Percentiles rank a stretch among this genome's conserved stretches.
phyloP scores from a whole-genome alignment of 768 basidiomycete species.

The Asterophora parasitica region DNA sequence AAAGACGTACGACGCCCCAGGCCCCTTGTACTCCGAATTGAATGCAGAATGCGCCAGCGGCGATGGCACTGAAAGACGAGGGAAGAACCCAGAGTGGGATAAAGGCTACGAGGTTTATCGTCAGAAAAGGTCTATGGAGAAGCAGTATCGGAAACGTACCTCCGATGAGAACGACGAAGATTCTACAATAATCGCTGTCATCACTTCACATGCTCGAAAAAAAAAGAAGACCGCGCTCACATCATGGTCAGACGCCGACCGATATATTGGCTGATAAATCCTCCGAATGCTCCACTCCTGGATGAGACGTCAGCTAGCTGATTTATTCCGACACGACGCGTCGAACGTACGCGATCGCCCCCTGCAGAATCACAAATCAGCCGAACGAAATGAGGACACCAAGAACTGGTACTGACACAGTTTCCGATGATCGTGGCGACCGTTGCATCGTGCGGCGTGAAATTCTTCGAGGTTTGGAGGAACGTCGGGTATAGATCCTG shows the following conservation, averaged over 20 bases:
- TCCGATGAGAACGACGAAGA: constrained; percentile 53
- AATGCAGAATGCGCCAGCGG: constrained; percentile 83
- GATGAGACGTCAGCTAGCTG: neutral
- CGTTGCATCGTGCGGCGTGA: constrained; percentile 43
- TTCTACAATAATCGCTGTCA: constrained; percentile 23
- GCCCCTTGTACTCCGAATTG: constrained; percentile 90
- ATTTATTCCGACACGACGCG: neutral
- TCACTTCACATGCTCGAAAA: neutral
- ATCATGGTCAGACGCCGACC: constrained; percentile 21
- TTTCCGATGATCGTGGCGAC: constrained; percentile 68
- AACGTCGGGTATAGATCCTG: constrained; percentile 64
- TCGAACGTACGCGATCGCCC: constrained; percentile 17
- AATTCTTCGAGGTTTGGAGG: constrained; percentile 47
- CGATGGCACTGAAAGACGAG: constrained; percentile 54
- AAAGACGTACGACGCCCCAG: constrained; percentile 71
- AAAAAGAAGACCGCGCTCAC: constrained; percentile 6
- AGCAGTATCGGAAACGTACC: constrained; percentile 21
- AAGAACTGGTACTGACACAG: constrained; percentile 27
- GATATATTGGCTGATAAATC: constrained; percentile 18
- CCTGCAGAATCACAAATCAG: constrained; percentile 7
- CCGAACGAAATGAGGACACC: neutral
- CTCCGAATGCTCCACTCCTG: constrained; percentile 19
- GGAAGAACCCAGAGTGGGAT: constrained; percentile 88
- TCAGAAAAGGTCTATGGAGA: neutral
- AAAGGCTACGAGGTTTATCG: constrained; percentile 26